Conservation (phyloP, 2,329 filamentous ascomycete species). For the Neonectria sp. region DNA sequence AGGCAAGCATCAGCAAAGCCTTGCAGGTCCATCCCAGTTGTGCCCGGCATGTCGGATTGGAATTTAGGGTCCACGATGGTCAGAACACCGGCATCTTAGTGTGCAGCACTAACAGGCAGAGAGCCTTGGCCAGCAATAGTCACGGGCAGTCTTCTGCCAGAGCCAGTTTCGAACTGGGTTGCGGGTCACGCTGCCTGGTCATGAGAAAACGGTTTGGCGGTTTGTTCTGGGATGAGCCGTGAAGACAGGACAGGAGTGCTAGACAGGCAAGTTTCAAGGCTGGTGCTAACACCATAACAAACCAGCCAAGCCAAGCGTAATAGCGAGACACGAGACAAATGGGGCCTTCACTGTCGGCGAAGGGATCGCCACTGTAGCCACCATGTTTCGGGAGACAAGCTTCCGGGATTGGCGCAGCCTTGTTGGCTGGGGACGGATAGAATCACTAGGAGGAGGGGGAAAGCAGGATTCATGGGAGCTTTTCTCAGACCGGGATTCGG, state of each 20-base stretch:
- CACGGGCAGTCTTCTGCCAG: background rate
- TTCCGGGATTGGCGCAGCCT: slow-evolving; percentile 24
- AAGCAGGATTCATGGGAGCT: slow-evolving; percentile 27
- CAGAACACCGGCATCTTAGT: background rate
- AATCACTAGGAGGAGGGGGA: background rate
- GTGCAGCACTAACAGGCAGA: background rate
- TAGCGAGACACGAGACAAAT: slow-evolving; percentile 2
- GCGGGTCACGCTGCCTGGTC: slow-evolving; percentile 13
- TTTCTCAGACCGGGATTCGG: background rate
- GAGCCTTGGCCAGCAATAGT: background rate
- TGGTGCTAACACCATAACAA: slow-evolving; percentile 2
- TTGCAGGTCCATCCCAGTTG: slow-evolving; percentile 11
- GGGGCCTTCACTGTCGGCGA: slow-evolving; percentile 4
- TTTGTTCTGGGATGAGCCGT: background rate
- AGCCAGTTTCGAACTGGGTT: slow-evolving; percentile 9
- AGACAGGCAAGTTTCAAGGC: background rate
- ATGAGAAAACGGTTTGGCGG: background rate
- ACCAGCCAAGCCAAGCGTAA: background rate
- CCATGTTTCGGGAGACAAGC: slow-evolving; percentile 11
- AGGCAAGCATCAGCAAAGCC: slow-evolving; percentile 15
- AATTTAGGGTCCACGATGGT: slow-evolving; percentile 16
- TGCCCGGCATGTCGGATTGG: slow-evolving; percentile 10
- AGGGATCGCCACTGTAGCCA: slow-evolving; percentile 26
- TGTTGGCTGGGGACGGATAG: slow-evolving; percentile 2
- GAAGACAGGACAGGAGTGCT: background rate